Base-by-base conservation (phyloP, 1,284 basidiomycete genomes). In the Boletus mariae region DNA sequence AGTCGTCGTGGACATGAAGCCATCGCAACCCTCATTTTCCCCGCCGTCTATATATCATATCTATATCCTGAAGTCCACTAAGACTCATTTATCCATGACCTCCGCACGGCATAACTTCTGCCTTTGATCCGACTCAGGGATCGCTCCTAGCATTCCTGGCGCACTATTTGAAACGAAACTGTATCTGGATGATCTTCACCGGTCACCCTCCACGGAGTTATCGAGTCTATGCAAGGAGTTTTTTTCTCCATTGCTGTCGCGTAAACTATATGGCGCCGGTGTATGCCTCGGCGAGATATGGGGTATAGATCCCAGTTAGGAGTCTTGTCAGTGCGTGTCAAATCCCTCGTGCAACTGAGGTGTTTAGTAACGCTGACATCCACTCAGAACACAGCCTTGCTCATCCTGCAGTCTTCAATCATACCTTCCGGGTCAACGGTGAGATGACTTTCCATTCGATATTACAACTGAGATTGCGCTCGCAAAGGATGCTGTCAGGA, bases 81-180 rank as follows among this genome's bases (percentile, higher is more conserved):
- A 51, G 53, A 51, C 42, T 34, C 45, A 50, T 52, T 48, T 52
- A 46, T 51, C 31, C 48, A 46, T 37, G 25, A 41, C 47, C 53
- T 53, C 11, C 45, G 38, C 25, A 55, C 47, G 50, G 51, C 47
- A 42, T 55, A 28, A 25, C 37, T 51, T 58, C 44, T 53, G 43
- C 42, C 23, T 57, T 61, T 68, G 63, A 68, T 64, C 62, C 64
- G 62, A 52, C 38, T 65, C 60, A 64, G 66, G 54, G 64, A 66
- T 52, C 26, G 44, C 60, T 53, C 47, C 48, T 56, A 25, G 51
- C 49, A 52, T 47, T 56, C 53, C 47, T 49, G 53, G 45, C 31
- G 51, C 44, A 32, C 43, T 48, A 31, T 47, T 49, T 44, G 17
- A 43, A 45, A 51, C 60, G 49, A 53, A 52, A 53, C 41, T 17